Evolutionary conservation across 371 early-diverging fungal genomes (phyloP).

Genomic region (Smittium culicis): DNA sequence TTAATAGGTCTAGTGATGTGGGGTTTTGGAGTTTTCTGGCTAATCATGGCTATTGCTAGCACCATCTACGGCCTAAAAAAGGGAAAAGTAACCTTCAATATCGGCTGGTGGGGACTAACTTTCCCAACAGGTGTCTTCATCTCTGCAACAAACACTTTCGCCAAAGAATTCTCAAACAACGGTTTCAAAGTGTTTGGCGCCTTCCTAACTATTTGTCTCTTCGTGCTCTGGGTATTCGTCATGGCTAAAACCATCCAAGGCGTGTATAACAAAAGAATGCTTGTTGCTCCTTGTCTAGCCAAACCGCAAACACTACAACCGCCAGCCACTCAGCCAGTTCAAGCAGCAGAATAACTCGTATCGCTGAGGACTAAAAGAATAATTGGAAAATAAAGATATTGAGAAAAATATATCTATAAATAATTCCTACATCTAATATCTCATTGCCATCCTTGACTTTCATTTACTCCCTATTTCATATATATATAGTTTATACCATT

Average conservation of each 20-base stretch:
- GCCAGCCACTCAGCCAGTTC: too few relatives aligned
- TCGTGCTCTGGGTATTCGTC: neutral
- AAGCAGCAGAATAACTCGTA: too few relatives aligned
- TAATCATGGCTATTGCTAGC: constrained; percentile 21
- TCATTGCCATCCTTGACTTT: too few relatives aligned
- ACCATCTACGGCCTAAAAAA: constrained; percentile 24
- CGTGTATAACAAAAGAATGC: neutral
- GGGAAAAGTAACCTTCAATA: constrained; percentile 29
- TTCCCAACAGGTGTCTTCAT: constrained; percentile 35
- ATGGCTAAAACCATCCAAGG: neutral
- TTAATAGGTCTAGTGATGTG: constrained; percentile 31
- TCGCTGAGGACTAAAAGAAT: too few relatives aligned
- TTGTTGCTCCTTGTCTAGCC: constrained; percentile 1
- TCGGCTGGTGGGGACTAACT: constrained; percentile 41
- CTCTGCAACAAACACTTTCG: constrained; percentile 19
- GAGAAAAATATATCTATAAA: too few relatives aligned
- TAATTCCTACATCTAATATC: too few relatives aligned
- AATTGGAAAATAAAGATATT: too few relatives aligned
- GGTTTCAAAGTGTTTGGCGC: constrained; percentile 4
- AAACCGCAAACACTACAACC: too few relatives aligned
- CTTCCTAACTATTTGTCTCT: neutral
- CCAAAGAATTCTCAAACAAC: neutral
- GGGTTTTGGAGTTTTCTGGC: constrained; percentile 36
- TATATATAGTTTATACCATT: too few relatives aligned
- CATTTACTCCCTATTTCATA: too few relatives aligned